Percentiles rank a stretch among this genome's conserved stretches.
Evolutionary conservation across 2,329 filamentous ascomycete genomes (phyloP).

Genomic region (Malbranchea zuffiana): DNA sequence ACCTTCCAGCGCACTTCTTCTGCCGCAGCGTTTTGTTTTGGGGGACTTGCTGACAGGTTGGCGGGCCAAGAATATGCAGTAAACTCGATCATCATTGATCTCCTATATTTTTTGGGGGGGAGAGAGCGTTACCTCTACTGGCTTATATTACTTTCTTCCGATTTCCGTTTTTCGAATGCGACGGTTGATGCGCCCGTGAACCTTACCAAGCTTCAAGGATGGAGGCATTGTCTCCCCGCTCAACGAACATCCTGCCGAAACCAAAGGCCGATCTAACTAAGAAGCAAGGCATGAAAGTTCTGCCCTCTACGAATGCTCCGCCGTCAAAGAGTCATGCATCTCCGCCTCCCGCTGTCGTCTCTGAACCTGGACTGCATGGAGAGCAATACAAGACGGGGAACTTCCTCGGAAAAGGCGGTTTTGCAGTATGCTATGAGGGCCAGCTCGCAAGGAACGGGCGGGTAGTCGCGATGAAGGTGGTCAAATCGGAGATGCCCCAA

Average conservation of each 20-base stretch:
- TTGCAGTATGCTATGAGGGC: conserved; percentile 42
- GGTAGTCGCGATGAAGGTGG: conserved; percentile 41
- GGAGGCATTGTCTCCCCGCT: conserved; percentile 38
- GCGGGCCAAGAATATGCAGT: too few species aligned
- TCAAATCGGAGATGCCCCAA: conserved; percentile 40
- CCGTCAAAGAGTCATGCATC: conserved; percentile 36
- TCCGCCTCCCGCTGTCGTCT: conserved; percentile 35
- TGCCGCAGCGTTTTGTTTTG: too few species aligned
- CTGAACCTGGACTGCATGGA: conserved; percentile 35
- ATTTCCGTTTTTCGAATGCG: too few species aligned
- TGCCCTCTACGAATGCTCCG: conserved; percentile 23
- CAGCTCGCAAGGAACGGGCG: conserved; percentile 33
- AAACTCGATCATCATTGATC: too few species aligned
- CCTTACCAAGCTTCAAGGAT: conserved; percentile 5
- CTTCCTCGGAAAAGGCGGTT: conserved; percentile 41
- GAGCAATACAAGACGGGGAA: conserved; percentile 38
- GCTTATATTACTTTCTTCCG: too few species aligned
- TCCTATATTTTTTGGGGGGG: too few species aligned
- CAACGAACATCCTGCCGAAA: conserved; percentile 38
- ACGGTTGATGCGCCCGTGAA: background rate
- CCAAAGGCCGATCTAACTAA: conserved; percentile 30
- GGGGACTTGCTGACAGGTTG: too few species aligned
- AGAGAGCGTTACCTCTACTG: too few species aligned
- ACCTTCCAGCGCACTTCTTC: too few species aligned
- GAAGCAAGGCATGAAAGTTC: conserved; percentile 21